Evolutionary conservation across 805 yeast genomes (phyloP).

Genomic region (Lachancea fermentati): DNA sequence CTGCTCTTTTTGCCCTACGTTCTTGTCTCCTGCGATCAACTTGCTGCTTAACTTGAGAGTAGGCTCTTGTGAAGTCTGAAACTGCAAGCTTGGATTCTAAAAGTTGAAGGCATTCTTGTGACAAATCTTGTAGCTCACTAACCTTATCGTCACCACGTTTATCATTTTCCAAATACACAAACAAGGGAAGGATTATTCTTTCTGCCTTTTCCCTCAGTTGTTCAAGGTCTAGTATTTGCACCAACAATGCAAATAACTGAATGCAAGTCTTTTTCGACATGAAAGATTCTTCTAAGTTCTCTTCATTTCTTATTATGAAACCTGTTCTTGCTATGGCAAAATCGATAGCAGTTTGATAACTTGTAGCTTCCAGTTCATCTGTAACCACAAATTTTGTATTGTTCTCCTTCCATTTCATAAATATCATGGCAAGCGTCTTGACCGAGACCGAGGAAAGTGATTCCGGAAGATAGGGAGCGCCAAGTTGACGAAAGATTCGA

Average conservation of each 20-base stretch:
- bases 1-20: conserved; percentile 69
- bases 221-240: conserved; percentile 43
- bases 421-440: conserved; percentile 57
- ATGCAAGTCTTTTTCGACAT: conserved; percentile 63
- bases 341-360: conserved; percentile 24
- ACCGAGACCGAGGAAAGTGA: conserved; percentile 58
- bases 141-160: conserved; percentile 35
- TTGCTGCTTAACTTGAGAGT: conserved; percentile 55
- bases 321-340: conserved; percentile 53
- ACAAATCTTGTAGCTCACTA: conserved; percentile 46
- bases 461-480: conserved; percentile 69
- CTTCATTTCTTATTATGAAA: conserved; percentile 61
- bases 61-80: conserved; percentile 56
- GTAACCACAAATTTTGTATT: conserved; percentile 36
- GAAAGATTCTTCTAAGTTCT: conserved; percentile 45
- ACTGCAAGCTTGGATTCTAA: conserved; percentile 67
- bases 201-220: conserved; percentile 41
- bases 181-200: conserved; percentile 49
- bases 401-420: conserved; percentile 54
- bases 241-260: conserved; percentile 61
- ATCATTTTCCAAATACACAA: conserved; percentile 41
- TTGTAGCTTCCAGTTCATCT: conserved; percentile 22
- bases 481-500: conserved; percentile 68
- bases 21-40: conserved; percentile 65
- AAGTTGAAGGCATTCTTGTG: conserved; percentile 62